A percentile compares a stretch with the other conserved stretches of the same genome.
These are phyloP conservation scores for Lactarius psammicola DNA, from an alignment of 768 basidiomycete species.

Conservation along the genomic window DNA sequence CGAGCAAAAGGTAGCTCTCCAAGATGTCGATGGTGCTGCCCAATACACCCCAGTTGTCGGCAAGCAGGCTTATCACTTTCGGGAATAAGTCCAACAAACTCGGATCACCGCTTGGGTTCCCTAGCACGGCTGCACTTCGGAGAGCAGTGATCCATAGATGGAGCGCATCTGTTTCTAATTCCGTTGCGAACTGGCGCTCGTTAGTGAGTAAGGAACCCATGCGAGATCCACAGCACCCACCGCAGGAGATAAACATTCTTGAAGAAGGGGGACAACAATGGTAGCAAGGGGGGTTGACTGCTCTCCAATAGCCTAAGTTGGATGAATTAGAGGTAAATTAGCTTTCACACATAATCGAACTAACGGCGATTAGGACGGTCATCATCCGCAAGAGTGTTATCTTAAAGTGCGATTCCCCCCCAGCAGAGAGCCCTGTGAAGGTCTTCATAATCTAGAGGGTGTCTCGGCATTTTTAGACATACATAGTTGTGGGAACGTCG, in stretches of 20 bases:
- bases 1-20: conserved; percentile 78
- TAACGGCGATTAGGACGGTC: conserved; percentile 65
- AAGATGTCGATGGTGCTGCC: conserved; percentile 64
- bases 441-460: conserved; percentile 24
- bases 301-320: conserved; percentile 59
- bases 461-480: conserved; percentile 32
- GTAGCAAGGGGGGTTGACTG: conserved; percentile 53
- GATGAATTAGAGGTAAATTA: conserved; percentile 10
- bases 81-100: conserved; percentile 67
- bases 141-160: conserved; percentile 72
- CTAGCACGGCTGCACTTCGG: conserved; percentile 57
- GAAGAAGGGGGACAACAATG: conserved; percentile 63
- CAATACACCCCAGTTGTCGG: conserved; percentile 69
- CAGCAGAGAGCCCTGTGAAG: conserved; percentile 62
- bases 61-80: conserved; percentile 55
- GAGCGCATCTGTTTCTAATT: conserved; percentile 78
- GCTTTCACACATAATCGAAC: conserved; percentile 22
- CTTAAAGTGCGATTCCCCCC: conserved; percentile 71
- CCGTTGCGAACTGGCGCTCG: conserved; percentile 49
- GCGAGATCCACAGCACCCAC: conserved; percentile 35
- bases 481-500: conserved; percentile 74
- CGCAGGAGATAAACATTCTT: conserved; percentile 57
- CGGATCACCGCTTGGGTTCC: conserved; percentile 45
- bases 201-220: background rate
- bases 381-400: conserved; percentile 66